Conservation (phyloP, 805 yeast species). For the Candida qinlingensis region DNA sequence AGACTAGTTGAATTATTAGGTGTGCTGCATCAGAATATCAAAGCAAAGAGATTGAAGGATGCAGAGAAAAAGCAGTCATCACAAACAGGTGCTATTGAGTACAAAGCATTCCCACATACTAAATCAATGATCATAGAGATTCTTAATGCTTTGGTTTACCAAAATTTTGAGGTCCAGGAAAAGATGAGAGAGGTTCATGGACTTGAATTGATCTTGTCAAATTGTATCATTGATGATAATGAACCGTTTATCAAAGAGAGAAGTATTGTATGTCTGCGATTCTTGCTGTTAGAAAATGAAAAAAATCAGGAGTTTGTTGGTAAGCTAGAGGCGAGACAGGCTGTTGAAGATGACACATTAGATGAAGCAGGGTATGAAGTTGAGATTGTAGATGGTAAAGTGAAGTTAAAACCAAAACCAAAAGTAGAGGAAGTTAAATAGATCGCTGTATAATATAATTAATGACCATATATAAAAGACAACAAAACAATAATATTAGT, state of each 20-base stretch:
- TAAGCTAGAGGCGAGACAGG: conserved; percentile 66
- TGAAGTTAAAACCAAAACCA: conserved; percentile 40
- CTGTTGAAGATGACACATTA: conserved; percentile 53
- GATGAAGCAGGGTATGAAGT: conserved; percentile 75
- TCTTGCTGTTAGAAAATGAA: conserved; percentile 55
- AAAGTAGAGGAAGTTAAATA: conserved; percentile 6
- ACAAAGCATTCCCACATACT: conserved; percentile 50
- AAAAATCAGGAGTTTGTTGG: conserved; percentile 76
- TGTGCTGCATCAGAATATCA: conserved; percentile 29
- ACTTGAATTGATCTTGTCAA: conserved; percentile 64
- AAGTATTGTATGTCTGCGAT: conserved; percentile 72
- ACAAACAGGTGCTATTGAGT: conserved; percentile 17
- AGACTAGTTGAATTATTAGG: conserved; percentile 27
- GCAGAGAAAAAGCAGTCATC: conserved; percentile 15
- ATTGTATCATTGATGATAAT: conserved; percentile 79
- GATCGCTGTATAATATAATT: neutral
- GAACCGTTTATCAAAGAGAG: conserved; percentile 88
- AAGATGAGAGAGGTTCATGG: conserved; percentile 60
- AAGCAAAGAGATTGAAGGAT: conserved; percentile 25
- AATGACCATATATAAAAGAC: no score
- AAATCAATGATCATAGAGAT: conserved; percentile 66
- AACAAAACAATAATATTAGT: no score
- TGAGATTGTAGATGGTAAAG: conserved; percentile 65
- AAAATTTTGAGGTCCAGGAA: conserved; percentile 59
- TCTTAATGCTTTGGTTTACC: conserved; percentile 50